Evolutionary conservation across 441 rosid genomes (phyloP).

Genomic region (Erodium trifolium): DNA sequence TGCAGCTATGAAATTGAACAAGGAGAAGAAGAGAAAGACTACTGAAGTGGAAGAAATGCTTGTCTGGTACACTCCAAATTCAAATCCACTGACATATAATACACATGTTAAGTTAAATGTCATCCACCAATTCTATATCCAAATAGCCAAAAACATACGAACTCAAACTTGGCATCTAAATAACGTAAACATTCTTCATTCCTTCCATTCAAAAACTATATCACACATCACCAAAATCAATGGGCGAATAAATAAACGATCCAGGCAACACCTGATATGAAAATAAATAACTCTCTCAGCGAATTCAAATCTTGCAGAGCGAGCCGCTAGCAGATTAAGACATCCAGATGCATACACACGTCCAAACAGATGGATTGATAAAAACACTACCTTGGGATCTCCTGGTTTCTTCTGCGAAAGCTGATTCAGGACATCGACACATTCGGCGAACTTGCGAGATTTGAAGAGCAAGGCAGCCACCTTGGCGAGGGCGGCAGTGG

Average conservation of each 20-base stretch:
- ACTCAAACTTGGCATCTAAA: background rate
- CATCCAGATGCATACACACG: too few species aligned
- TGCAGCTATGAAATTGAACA: too few species aligned
- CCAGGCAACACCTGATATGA: background rate
- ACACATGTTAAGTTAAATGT: background rate
- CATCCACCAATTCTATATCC: background rate
- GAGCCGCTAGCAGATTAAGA: background rate
- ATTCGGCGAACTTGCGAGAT: slow-evolving; percentile 62
- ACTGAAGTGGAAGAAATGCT: background rate
- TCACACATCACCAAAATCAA: background rate
- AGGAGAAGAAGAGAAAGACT: background rate
- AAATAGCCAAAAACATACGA: background rate
- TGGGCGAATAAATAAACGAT: background rate
- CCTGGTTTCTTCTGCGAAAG: slow-evolving; percentile 52
- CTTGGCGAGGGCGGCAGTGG: slow-evolving; percentile 55
- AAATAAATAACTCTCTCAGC: background rate
- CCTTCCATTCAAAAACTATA: background rate
- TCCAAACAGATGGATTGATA: background rate
- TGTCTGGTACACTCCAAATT: background rate
- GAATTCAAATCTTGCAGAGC: background rate
- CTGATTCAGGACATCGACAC: slow-evolving; percentile 55
- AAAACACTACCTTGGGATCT: slow-evolving; percentile 69
- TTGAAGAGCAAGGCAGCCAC: slow-evolving; percentile 66
- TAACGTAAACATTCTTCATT: background rate
- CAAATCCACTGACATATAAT: background rate